A percentile compares a stretch with the other conserved stretches of the same genome.
These are phyloP conservation scores for Suillus alpinus DNA, from an alignment of 768 basidiomycete species.

Conservation along the genomic window DNA sequence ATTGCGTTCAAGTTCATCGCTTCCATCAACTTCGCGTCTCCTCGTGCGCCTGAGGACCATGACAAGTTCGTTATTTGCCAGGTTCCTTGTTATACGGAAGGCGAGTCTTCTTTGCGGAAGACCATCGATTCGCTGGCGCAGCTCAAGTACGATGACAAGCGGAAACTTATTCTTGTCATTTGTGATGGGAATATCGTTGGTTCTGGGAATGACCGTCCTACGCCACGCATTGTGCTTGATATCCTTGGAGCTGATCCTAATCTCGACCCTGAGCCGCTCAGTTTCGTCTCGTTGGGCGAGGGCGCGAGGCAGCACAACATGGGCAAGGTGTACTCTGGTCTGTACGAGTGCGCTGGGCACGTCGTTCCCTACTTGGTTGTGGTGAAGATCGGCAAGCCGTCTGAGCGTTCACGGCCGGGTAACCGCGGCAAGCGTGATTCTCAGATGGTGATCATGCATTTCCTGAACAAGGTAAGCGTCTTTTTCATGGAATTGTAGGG, in stretches of 20 bases:
- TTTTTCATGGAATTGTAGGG: neutral
- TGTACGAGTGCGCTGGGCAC: conserved; percentile 92
- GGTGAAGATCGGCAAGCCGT: conserved; percentile 93
- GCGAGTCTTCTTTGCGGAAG: conserved; percentile 74
- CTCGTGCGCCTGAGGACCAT: conserved; percentile 87
- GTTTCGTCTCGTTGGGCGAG: conserved; percentile 91
- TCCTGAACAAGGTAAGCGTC: conserved; percentile 83
- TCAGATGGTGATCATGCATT: conserved; percentile 94
- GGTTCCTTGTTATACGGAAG: conserved; percentile 98
- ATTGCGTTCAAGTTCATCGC: conserved; percentile 97
- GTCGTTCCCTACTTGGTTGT: conserved; percentile 94
- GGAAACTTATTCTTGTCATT: conserved; percentile 88
- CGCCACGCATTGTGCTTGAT: conserved; percentile 93
- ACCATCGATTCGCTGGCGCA: conserved; percentile 94
- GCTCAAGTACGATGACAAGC: conserved; percentile 97
- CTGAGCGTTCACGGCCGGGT: conserved; percentile 88
- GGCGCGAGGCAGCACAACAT: conserved; percentile 96
- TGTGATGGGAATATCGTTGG: conserved; percentile 99
- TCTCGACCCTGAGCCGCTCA: conserved; percentile 90
- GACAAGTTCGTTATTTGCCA: conserved; percentile 98
- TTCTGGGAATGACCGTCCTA: conserved; percentile 93
- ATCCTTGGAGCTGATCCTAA: conserved; percentile 94
- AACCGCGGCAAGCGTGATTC: conserved; percentile 99
- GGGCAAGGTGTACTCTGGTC: conserved; percentile 95
- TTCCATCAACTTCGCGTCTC: conserved; percentile 77